Evolutionary conservation across 345 rosid species (phyloP).

Genomic region (Populus euphratica): DNA sequence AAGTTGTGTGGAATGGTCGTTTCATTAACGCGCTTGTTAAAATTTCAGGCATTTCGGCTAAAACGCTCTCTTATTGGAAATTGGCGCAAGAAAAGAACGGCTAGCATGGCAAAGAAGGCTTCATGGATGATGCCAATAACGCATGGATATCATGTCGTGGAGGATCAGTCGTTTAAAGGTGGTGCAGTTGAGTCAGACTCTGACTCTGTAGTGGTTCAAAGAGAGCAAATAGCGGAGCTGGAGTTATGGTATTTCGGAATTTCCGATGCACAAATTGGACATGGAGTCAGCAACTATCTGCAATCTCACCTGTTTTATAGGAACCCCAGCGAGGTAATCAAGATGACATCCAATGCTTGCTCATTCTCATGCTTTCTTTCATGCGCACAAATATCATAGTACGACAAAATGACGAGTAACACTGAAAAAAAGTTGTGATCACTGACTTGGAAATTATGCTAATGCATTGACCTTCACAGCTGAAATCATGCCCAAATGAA

Average conservation of each 20-base stretch:
- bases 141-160: slow-evolving; percentile 58
- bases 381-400: background rate
- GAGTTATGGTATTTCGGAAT: slow-evolving; percentile 74
- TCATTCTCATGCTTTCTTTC: background rate
- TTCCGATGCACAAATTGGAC: slow-evolving; percentile 43
- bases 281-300: slow-evolving; percentile 45
- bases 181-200: slow-evolving; percentile 15
- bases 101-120: slow-evolving; percentile 35
- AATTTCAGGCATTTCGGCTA: slow-evolving; percentile 46
- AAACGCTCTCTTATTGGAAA: slow-evolving; percentile 30
- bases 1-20: background rate
- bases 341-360: background rate
- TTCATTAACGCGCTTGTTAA: background rate
- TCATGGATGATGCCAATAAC: slow-evolving; percentile 61
- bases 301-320: slow-evolving; percentile 60
- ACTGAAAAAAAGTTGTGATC: background rate
- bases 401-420: background rate
- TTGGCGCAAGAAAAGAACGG: slow-evolving; percentile 30
- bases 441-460: background rate
- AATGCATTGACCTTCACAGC: background rate
- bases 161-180: slow-evolving; percentile 25
- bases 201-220: slow-evolving; percentile 50
- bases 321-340: slow-evolving; percentile 40
- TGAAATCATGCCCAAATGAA: background rate
- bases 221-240: slow-evolving; percentile 54